phyloP scores from a whole-genome alignment of 805 yeast genomes.

The Metschnikowia reukaufii region DNA sequence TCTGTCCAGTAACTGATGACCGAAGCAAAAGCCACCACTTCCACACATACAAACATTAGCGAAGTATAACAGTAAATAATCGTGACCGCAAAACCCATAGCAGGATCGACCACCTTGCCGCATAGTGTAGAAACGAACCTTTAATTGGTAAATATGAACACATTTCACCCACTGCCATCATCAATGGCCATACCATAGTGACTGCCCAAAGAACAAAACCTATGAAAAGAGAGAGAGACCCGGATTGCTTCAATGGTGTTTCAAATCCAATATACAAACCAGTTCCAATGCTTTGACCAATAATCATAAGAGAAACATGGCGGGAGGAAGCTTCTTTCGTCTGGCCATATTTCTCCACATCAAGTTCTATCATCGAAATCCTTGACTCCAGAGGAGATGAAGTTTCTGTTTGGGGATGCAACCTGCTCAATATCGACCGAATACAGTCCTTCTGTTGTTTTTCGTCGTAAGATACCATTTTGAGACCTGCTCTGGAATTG shows the following conservation, averaged over 20 bases:
- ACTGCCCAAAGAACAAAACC: slow-evolving; percentile 33
- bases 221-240: slow-evolving; percentile 35
- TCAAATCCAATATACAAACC: slow-evolving; percentile 37
- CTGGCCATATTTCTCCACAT: slow-evolving; percentile 29
- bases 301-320: slow-evolving; percentile 36
- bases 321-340: slow-evolving; percentile 30
- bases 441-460: slow-evolving; percentile 5
- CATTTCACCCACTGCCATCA: slow-evolving; percentile 41
- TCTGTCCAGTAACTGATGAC: slow-evolving; percentile 33
- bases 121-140: slow-evolving; percentile 35
- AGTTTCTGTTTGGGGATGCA: slow-evolving; percentile 11
- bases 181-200: slow-evolving; percentile 35
- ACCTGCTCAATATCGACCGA: slow-evolving; percentile 17
- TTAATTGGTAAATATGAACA: slow-evolving; percentile 36
- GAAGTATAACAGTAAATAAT: slow-evolving; percentile 35
- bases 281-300: slow-evolving; percentile 37
- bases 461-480: slow-evolving; percentile 3
- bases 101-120: slow-evolving; percentile 39
- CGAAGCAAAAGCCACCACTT: slow-evolving; percentile 33
- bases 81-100: slow-evolving; percentile 36
- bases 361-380: slow-evolving; percentile 32
- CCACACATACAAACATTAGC: slow-evolving; percentile 35
- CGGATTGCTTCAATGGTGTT: slow-evolving; percentile 31
- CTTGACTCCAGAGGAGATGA: slow-evolving; percentile 10
- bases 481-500: slow-evolving; percentile 6